These are phyloP conservation scores for Colletotrichum camelliae DNA, from an alignment of 2,329 filamentous ascomycete genomes.

Conservation along the genomic window DNA sequence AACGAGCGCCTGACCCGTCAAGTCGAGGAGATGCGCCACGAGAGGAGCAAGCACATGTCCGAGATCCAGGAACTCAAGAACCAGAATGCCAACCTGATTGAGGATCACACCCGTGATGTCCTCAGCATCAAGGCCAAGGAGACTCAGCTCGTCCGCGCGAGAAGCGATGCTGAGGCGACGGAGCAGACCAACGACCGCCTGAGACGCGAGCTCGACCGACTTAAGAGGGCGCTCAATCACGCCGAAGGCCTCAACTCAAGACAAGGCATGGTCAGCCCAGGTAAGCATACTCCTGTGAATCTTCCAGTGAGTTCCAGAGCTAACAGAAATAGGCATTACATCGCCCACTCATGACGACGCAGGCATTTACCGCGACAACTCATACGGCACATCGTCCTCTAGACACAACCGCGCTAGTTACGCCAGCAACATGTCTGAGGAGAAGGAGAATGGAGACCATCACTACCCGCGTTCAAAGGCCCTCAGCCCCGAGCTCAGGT, in stretches of 20 bases:
- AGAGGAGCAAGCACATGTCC: slow-evolving; percentile 80
- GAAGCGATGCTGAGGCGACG: slow-evolving; percentile 87
- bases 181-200: slow-evolving; percentile 86
- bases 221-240: slow-evolving; percentile 83
- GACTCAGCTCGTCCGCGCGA: slow-evolving; percentile 90
- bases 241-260: slow-evolving; percentile 55
- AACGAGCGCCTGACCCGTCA: slow-evolving; percentile 79
- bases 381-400: slow-evolving; percentile 33
- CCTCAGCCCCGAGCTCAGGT: slow-evolving; percentile 60
- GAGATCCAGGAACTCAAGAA: slow-evolving; percentile 95
- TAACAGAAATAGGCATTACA: slow-evolving; percentile 39
- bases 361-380: slow-evolving; percentile 61
- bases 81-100: slow-evolving; percentile 94
- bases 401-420: slow-evolving; percentile 64
- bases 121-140: slow-evolving; percentile 98
- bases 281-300: not conserved
- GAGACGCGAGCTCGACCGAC: slow-evolving; percentile 85
- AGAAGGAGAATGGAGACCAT: slow-evolving; percentile 74
- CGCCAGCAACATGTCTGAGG: slow-evolving; percentile 71
- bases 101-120: slow-evolving; percentile 95
- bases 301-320: not conserved
- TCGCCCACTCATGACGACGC: slow-evolving; percentile 64
- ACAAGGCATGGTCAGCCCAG: slow-evolving; percentile 31
- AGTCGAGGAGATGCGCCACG: slow-evolving; percentile 81
- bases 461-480: slow-evolving; percentile 54